A percentile compares a stretch with the other conserved stretches of the same genome.
These are phyloP conservation scores for Neltuma alba DNA, from an alignment of 306 rosid species.

Conservation along the genomic window DNA sequence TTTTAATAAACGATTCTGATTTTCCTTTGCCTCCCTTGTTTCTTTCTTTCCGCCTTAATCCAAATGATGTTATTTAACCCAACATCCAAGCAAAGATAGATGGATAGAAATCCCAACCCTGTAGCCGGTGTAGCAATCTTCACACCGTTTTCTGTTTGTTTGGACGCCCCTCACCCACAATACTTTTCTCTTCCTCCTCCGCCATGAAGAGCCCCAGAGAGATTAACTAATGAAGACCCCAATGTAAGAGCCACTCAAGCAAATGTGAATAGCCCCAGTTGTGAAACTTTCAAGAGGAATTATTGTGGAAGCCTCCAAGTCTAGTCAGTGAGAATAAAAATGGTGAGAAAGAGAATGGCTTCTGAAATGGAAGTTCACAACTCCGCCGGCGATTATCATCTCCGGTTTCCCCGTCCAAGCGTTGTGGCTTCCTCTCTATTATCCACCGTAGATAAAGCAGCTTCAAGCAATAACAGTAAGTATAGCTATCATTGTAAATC, in stretches of 20 bases:
- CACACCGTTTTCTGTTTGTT: slow-evolving; percentile 85
- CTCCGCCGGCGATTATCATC: slow-evolving; percentile 22
- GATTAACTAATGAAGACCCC: neutral
- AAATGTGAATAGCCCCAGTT: slow-evolving; percentile 9
- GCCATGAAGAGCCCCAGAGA: neutral
- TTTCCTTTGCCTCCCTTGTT: neutral
- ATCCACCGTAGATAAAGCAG: slow-evolving; percentile 7
- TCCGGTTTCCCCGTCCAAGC: slow-evolving; percentile 59
- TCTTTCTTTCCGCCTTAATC: neutral
- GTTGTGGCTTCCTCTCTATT: neutral
- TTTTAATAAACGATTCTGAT: neutral
- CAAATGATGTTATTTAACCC: neutral
- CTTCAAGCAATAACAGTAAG: slow-evolving; percentile 6
- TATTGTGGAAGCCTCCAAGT: neutral
- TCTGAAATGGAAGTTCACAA: slow-evolving; percentile 77
- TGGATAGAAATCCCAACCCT: slow-evolving; percentile 51
- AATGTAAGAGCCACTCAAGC: slow-evolving; percentile 11
- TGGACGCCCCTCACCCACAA: slow-evolving; percentile 36
- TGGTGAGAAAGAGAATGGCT: slow-evolving; percentile 88
- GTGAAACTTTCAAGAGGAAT: neutral
- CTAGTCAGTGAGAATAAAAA: slow-evolving; percentile 37
- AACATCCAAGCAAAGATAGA: neutral
- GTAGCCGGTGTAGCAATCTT: slow-evolving; percentile 73
- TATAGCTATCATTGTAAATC: slow-evolving; percentile 9
- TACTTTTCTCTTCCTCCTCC: neutral